A percentile compares a stretch with the other conserved stretches of the same genome.
These are phyloP conservation scores for Podaxis pistillaris DNA, from an alignment of 768 basidiomycete genomes.

Conservation along the genomic window DNA sequence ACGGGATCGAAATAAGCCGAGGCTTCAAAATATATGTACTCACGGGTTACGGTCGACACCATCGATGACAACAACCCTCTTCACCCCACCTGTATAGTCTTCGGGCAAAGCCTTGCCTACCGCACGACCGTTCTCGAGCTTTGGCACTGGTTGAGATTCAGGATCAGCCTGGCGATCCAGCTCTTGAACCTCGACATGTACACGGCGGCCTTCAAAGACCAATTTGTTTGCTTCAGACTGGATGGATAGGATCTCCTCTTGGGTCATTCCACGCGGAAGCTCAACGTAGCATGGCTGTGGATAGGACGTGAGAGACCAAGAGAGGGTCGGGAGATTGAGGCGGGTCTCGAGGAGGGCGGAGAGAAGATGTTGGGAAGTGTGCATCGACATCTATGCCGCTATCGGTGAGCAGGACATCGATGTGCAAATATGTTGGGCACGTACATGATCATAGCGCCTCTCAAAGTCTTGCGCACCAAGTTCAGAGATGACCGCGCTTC, in stretches of 20 bases:
- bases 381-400: conserved; percentile 67
- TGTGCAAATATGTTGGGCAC: conserved; percentile 20
- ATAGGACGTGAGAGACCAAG: conserved; percentile 74
- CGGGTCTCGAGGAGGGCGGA: conserved; percentile 74
- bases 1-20: background rate
- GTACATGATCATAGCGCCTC: conserved; percentile 72
- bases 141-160: conserved; percentile 28
- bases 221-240: conserved; percentile 64
- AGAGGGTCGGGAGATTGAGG: conserved; percentile 66
- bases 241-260: conserved; percentile 58
- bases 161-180: conserved; percentile 34
- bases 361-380: conserved; percentile 81
- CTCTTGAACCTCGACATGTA: conserved; percentile 76
- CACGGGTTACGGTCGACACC: conserved; percentile 80
- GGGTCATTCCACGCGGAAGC: conserved; percentile 63
- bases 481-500: conserved; percentile 49
- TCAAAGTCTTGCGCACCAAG: conserved; percentile 60
- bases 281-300: conserved; percentile 78
- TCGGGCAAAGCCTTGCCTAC: conserved; percentile 61
- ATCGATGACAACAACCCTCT: conserved; percentile 80
- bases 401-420: conserved; percentile 1
- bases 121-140: conserved; percentile 45
- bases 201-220: conserved; percentile 65
- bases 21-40: conserved; percentile 21
- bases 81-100: conserved; percentile 76